phyloP scores from a whole-genome alignment of 768 basidiomycete genomes.

The Rhodotorula paludigena region DNA sequence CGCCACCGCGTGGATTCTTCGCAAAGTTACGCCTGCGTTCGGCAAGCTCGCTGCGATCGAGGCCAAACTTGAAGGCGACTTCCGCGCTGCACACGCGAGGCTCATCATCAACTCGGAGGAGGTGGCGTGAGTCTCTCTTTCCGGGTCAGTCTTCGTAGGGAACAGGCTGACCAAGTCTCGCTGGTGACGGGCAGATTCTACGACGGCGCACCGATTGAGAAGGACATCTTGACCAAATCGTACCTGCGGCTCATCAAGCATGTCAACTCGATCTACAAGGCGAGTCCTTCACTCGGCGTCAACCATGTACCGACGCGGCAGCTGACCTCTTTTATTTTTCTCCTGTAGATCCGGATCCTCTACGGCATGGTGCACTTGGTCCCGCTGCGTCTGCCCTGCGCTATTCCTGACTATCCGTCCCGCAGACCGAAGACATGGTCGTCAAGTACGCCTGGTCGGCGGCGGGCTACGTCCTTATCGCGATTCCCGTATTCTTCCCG shows the following conservation, averaged over 20 bases:
- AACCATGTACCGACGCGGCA: neutral
- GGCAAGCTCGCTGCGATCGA: slow-evolving; percentile 82
- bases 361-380: slow-evolving; percentile 67
- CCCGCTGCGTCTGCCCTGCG: no score
- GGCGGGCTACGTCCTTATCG: slow-evolving; percentile 82
- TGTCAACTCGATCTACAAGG: slow-evolving; percentile 87
- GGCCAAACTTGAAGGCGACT: slow-evolving; percentile 85
- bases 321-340: neutral
- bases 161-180: neutral
- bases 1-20: slow-evolving; percentile 72
- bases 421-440: slow-evolving; percentile 78
- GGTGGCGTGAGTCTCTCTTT: slow-evolving; percentile 62
- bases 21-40: slow-evolving; percentile 77
- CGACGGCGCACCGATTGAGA: slow-evolving; percentile 76
- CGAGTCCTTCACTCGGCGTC: slow-evolving; percentile 37
- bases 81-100: slow-evolving; percentile 75
- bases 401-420: neutral
- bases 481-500: slow-evolving; percentile 72
- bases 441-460: slow-evolving; percentile 90
- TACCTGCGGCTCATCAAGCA: slow-evolving; percentile 78
- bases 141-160: no score
- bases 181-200: slow-evolving; percentile 92
- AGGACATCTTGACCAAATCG: slow-evolving; percentile 69
- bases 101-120: slow-evolving; percentile 88
- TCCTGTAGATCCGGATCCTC: slow-evolving; percentile 68